These are phyloP conservation scores for Xylariaceae sp. DNA, from an alignment of 2,329 filamentous ascomycete species.

Conservation along the genomic window DNA sequence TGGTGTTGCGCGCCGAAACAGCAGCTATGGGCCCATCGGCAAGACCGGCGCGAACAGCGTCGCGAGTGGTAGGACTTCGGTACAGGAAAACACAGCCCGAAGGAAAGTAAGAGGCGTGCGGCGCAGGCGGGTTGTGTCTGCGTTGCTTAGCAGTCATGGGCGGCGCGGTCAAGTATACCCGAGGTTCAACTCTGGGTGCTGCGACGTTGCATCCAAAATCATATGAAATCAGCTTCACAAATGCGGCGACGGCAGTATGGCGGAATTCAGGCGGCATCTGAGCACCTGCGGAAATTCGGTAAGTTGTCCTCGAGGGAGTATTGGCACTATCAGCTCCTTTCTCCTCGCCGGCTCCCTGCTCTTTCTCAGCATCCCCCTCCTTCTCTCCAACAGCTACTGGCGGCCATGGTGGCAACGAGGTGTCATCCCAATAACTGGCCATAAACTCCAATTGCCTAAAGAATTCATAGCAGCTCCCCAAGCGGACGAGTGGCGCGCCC, in stretches of 20 bases:
- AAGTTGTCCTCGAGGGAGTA: constrained; percentile 27
- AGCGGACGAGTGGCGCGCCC: constrained; percentile 48
- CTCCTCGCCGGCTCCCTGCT: background rate
- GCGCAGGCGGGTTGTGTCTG: constrained; percentile 24
- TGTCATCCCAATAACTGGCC: constrained; percentile 58
- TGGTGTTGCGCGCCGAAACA: constrained; percentile 52
- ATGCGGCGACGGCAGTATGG: constrained; percentile 52
- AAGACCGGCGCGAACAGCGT: constrained; percentile 53
- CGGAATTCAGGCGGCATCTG: constrained; percentile 55
- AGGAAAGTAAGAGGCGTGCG: constrained; percentile 48
- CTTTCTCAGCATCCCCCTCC: background rate
- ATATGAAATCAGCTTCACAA: constrained; percentile 60
- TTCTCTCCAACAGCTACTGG: constrained; percentile 13
- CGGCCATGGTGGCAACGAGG: constrained; percentile 36
- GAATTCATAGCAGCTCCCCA: constrained; percentile 62
- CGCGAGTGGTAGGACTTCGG: constrained; percentile 54
- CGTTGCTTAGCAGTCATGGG: constrained; percentile 9
- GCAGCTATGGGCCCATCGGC: constrained; percentile 58
- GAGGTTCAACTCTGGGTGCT: constrained; percentile 52
- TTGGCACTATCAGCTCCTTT: constrained; percentile 10
- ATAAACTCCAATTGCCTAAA: constrained; percentile 57
- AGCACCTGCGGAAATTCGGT: constrained; percentile 47
- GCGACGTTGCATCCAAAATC: constrained; percentile 60
- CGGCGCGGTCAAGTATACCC: constrained; percentile 46
- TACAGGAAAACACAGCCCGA: constrained; percentile 57